phyloP scores from a whole-genome alignment of 2,329 filamentous ascomycete species.

The Monosporascus sp. region DNA sequence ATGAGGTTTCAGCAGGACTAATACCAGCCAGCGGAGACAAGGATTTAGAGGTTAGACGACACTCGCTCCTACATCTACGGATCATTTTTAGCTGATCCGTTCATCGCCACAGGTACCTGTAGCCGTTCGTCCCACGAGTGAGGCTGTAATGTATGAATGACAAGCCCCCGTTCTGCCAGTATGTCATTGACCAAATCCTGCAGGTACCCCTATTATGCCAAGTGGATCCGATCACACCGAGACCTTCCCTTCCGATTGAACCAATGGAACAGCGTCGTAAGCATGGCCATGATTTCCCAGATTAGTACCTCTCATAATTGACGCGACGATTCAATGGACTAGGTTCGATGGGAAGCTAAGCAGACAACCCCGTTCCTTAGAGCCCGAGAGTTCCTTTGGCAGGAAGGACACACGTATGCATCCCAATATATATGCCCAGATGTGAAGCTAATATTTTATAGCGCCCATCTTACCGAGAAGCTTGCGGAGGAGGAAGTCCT shows the following conservation, averaged over 20 bases:
- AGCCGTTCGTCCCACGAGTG: slow-evolving; percentile 63
- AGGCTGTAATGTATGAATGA: slow-evolving; percentile 39
- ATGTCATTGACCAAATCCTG: slow-evolving; percentile 36
- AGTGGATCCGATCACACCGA: slow-evolving; percentile 95
- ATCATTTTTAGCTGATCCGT: slow-evolving; percentile 2
- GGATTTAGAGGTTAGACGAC: slow-evolving; percentile 61
- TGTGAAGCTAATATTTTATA: slow-evolving; percentile 29
- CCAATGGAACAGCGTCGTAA: slow-evolving; percentile 84
- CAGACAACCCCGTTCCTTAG: slow-evolving; percentile 82
- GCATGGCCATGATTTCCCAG: background rate
- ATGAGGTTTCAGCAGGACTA: slow-evolving; percentile 19
- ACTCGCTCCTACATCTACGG: background rate
- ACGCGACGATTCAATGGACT: background rate
- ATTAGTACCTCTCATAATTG: background rate
- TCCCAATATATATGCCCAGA: background rate
- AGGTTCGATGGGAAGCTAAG: slow-evolving; percentile 93
- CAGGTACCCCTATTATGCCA: slow-evolving; percentile 67
- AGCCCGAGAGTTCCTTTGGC: slow-evolving; percentile 95
- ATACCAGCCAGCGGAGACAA: slow-evolving; percentile 66
- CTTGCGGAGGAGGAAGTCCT: slow-evolving; percentile 80
- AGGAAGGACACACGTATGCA: slow-evolving; percentile 72
- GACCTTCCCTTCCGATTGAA: slow-evolving; percentile 92
- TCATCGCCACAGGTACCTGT: slow-evolving; percentile 47
- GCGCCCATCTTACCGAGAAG: slow-evolving; percentile 80
- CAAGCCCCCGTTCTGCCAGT: slow-evolving; percentile 12